Evolutionary conservation across 805 yeast species (phyloP).

Genomic region (Limtongia smithiae): DNA sequence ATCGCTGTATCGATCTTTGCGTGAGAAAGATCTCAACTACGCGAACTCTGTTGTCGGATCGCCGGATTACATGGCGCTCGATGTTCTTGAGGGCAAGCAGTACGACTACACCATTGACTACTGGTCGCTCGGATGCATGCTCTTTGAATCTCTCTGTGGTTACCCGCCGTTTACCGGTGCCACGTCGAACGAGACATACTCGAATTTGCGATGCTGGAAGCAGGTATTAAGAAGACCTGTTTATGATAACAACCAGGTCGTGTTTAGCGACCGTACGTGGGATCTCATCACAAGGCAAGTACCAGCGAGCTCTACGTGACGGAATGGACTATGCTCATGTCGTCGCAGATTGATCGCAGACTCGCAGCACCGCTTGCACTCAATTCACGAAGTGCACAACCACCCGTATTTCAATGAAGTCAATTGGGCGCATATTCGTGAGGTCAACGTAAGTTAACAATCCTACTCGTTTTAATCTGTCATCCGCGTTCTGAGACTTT

Average conservation of each 20-base stretch:
- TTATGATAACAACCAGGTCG: slow-evolving; percentile 76
- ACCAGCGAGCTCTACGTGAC: not conserved
- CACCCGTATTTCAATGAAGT: slow-evolving; percentile 83
- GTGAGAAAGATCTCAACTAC: slow-evolving; percentile 69
- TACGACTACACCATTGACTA: slow-evolving; percentile 97
- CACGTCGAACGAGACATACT: slow-evolving; percentile 89
- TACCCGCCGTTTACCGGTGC: slow-evolving; percentile 97
- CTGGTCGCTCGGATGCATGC: slow-evolving; percentile 97
- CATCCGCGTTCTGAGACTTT: slow-evolving; percentile 27
- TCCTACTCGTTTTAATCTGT: not conserved
- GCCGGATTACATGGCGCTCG: slow-evolving; percentile 98
- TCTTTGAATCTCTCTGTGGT: slow-evolving; percentile 93
- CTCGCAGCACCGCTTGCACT: slow-evolving; percentile 68
- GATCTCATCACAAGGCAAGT: slow-evolving; percentile 58
- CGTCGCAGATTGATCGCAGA: slow-evolving; percentile 59
- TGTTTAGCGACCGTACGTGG: slow-evolving; percentile 97
- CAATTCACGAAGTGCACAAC: slow-evolving; percentile 73
- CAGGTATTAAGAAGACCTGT: slow-evolving; percentile 81
- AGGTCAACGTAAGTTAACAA: slow-evolving; percentile 29
- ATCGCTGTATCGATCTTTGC: slow-evolving; percentile 70
- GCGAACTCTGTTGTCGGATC: slow-evolving; percentile 97
- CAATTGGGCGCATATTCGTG: slow-evolving; percentile 69
- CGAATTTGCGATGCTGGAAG: slow-evolving; percentile 90
- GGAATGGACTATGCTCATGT: not conserved
- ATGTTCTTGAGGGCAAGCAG: slow-evolving; percentile 87